Percentiles rank a stretch among this genome's conserved stretches.
Conservation (phyloP, 345 rosid species). For the Eucalyptus lansdowneana region DNA sequence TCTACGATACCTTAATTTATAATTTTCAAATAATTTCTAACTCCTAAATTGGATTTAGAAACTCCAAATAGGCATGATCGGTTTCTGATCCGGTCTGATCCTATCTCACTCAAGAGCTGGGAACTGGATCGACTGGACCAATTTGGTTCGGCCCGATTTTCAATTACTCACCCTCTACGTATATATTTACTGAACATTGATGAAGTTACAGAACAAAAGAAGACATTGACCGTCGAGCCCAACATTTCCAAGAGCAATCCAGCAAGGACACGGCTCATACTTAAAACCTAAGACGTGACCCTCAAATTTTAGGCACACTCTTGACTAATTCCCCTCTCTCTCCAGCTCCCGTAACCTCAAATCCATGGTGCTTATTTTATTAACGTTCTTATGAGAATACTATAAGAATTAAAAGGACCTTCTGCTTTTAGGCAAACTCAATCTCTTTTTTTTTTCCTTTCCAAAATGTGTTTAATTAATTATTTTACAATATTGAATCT, state of each 20-base stretch:
- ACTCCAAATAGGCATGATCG: not conserved
- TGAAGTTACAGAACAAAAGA: not conserved
- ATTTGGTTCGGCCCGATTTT: accelerated
- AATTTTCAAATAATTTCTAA: not conserved
- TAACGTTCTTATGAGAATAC: not conserved
- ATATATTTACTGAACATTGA: not conserved
- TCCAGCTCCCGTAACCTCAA: not conserved
- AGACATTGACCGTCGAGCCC: not conserved
- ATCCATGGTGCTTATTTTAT: accelerated
- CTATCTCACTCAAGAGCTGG: no score
- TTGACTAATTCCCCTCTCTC: not conserved
- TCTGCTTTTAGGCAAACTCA: not conserved
- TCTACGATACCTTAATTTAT: accelerated
- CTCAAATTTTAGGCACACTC: not conserved
- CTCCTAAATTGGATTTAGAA: not conserved
- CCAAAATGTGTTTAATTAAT: not conserved
- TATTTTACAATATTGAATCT: not conserved
- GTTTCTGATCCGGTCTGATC: accelerated
- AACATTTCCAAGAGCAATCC: not conserved
- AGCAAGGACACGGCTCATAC: not conserved
- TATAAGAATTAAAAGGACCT: not conserved
- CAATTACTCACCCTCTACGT: not conserved
- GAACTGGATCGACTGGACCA: accelerated
- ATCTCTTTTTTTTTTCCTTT: not conserved
- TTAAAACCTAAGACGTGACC: not conserved